phyloP scores from a whole-genome alignment of 441 rosid species.

The Arabidopsis lyrata region DNA sequence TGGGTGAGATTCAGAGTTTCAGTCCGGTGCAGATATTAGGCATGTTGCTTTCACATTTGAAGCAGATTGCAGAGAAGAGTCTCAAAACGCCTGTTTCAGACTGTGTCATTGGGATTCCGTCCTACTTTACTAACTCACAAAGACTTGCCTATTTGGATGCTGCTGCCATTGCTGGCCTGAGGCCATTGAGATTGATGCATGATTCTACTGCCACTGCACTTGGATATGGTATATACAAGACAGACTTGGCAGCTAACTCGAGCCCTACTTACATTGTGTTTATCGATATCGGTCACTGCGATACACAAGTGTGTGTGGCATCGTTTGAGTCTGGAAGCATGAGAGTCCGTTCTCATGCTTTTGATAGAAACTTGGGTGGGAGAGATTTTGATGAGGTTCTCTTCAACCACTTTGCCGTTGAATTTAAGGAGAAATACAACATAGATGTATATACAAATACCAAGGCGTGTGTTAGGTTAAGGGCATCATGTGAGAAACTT shows the following conservation, averaged over 20 bases:
- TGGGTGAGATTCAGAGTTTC: slow-evolving; percentile 74
- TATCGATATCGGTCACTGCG: slow-evolving; percentile 91
- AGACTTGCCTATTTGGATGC: slow-evolving; percentile 87
- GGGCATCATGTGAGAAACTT: slow-evolving; percentile 90
- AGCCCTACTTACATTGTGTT: slow-evolving; percentile 67
- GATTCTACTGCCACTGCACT: slow-evolving; percentile 95
- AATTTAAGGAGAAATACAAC: slow-evolving; percentile 77
- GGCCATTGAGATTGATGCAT: slow-evolving; percentile 90
- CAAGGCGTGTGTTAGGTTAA: slow-evolving; percentile 78
- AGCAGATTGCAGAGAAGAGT: slow-evolving; percentile 79
- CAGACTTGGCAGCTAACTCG: slow-evolving; percentile 63
- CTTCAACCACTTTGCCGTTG: slow-evolving; percentile 71
- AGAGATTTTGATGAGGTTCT: slow-evolving; percentile 91
- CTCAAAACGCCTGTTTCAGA: slow-evolving; percentile 67
- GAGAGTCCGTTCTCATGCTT: slow-evolving; percentile 85
- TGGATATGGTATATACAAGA: slow-evolving; percentile 92
- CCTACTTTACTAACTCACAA: slow-evolving; percentile 85
- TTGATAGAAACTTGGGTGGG: slow-evolving; percentile 83
- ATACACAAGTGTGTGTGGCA: slow-evolving; percentile 81
- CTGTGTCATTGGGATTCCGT: slow-evolving; percentile 93
- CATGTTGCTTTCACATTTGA: slow-evolving; percentile 91
- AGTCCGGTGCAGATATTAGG: slow-evolving; percentile 84
- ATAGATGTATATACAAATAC: slow-evolving; percentile 81
- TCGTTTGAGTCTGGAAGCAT: slow-evolving; percentile 73
- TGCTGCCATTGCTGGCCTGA: slow-evolving; percentile 82